Conservation (phyloP, 2,329 filamentous ascomycete species). For the Alternaria tenuissima region DNA sequence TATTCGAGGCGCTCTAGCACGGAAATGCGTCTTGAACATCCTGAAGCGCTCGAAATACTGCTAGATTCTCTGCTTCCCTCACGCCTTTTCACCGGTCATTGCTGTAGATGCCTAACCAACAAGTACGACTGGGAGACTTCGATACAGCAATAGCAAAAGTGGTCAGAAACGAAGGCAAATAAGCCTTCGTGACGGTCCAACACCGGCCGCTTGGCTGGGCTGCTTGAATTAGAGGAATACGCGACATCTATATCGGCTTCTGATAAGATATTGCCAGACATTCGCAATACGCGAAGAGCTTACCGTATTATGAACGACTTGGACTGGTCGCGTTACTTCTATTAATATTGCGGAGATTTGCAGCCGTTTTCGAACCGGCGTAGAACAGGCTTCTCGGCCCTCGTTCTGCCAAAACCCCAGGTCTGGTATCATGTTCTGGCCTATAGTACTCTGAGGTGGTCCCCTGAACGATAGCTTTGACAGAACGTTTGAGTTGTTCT, state of each 20-base stretch:
- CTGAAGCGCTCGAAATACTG: not conserved
- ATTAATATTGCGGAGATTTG: slow-evolving; percentile 31
- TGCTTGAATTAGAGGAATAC: not conserved
- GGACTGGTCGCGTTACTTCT: slow-evolving; percentile 21
- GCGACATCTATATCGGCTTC: not conserved
- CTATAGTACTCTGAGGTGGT: slow-evolving; percentile 1
- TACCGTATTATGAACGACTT: slow-evolving; percentile 19
- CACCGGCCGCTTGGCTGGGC: no score
- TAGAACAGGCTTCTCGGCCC: slow-evolving; percentile 6
- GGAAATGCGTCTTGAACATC: not conserved
- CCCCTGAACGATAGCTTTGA: not conserved
- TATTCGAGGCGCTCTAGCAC: not conserved
- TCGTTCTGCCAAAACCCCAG: slow-evolving; percentile 19
- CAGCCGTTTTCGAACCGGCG: slow-evolving; percentile 32
- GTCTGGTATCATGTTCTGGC: slow-evolving; percentile 15
- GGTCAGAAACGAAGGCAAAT: not conserved
- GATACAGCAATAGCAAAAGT: not conserved
- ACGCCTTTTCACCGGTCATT: not conserved
- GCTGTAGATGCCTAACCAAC: no score
- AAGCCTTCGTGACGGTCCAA: not conserved
- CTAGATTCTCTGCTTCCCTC: not conserved
- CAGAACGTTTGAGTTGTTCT: not conserved
- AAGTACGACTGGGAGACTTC: not conserved
- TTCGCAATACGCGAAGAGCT: slow-evolving; percentile 1
- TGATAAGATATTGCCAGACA: not conserved